A percentile compares a stretch with the other conserved stretches of the same genome.
These are phyloP conservation scores for Pyricularia sp. DNA, from an alignment of 2,329 filamentous ascomycete genomes.

Conservation along the genomic window DNA sequence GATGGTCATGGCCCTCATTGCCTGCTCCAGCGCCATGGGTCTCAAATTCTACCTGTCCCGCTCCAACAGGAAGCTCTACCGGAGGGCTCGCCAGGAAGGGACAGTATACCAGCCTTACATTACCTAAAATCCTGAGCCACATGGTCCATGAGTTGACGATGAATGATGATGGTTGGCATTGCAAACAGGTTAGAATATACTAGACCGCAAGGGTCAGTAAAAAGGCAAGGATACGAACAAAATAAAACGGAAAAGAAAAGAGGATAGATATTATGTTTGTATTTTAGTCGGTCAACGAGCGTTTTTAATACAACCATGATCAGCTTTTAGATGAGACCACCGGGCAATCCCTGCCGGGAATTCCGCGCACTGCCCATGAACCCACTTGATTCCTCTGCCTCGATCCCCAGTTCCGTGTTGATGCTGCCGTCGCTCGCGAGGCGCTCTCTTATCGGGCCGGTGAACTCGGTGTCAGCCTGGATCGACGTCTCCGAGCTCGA, in stretches of 20 bases:
- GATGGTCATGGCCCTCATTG: background rate
- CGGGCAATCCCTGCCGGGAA: background rate
- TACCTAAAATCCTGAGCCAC: background rate
- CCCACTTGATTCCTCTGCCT: background rate
- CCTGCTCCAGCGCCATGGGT: background rate
- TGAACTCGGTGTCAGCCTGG: background rate
- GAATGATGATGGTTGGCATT: background rate
- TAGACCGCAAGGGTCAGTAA: too few species aligned
- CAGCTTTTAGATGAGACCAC: background rate
- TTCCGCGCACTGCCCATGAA: background rate
- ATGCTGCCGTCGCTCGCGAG: background rate
- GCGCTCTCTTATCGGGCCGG: background rate
- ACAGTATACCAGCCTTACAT: constrained; percentile 1
- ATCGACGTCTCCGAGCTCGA: background rate
- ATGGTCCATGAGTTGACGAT: background rate
- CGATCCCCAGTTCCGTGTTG: background rate
- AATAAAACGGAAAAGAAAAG: background rate
- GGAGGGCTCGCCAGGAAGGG: background rate
- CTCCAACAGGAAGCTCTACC: constrained; percentile 1
- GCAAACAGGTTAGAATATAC: background rate
- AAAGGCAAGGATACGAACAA: background rate
- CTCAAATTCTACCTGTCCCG: background rate
- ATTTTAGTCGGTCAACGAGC: background rate
- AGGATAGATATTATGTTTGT: background rate
- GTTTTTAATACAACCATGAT: background rate